Evolutionary conservation across 2,329 filamentous ascomycete genomes (phyloP), one percentile per base, ranked within the genome.

Genomic region (Fusarium graminum): DNA sequence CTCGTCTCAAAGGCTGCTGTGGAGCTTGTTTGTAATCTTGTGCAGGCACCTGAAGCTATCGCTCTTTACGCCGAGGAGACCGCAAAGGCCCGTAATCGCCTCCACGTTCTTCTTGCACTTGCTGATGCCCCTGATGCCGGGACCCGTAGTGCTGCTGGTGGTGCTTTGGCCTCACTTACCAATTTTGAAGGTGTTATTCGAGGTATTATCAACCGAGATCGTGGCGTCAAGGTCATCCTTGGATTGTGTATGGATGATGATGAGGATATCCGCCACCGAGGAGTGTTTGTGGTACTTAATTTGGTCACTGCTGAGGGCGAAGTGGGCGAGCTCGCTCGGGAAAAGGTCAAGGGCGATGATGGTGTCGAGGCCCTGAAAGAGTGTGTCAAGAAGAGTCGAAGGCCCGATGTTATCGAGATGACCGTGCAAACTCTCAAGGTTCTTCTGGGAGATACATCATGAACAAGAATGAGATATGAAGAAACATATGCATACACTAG

Each of bases 1-100:
- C 85, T 91, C 66, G 86, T 99, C 17, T 90, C 91, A 55, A 92
- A 94, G 49, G 94, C 94, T 1, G 87, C 92, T 1, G 92, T 92
- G 26, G 94, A 99, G 77, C 84, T 99, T 4, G 84, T 97, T 22
- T 99, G 95, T 80, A 99, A 99, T 73, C 84, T 99, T 16, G 90
- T 92, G 74, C 89, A 90, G 56, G 84, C 84, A 2, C 86, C 89
- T 0, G 84, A 88, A 34, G 90, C 90, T 17, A 83, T 92, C 4
- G 83, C 85, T 2, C 83, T 91, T 28, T 94, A 92, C 70, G 90
- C 88, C 0, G 90, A 91, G 57, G 85, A 83, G 12, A 87, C 85
- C 5, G 83, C 85, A 26, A 86, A 90, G 62, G 91, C 93, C 0
- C 86, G 85, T 26, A 89, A 92, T 52, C 85, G 94, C 1, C 79